These are phyloP conservation scores for Alternaria infectoria DNA, from an alignment of 2,329 filamentous ascomycete species.

Conservation along the genomic window DNA sequence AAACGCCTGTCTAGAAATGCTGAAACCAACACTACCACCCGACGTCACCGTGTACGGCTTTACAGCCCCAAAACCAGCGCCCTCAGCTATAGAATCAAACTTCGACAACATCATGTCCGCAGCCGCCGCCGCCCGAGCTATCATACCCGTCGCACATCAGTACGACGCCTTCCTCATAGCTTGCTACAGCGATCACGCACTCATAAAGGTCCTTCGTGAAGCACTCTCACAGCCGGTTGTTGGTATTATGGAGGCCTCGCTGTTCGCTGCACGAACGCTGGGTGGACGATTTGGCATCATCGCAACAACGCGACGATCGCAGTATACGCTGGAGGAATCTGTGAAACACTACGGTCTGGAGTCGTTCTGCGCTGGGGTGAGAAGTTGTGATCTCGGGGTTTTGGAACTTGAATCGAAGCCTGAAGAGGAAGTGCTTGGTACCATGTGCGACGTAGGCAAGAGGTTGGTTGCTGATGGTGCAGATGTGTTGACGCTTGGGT, in stretches of 20 bases:
- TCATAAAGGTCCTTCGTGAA: constrained; percentile 56
- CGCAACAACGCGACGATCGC: not conserved
- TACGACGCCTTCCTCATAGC: constrained; percentile 59
- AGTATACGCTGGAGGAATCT: not conserved
- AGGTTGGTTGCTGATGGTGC: constrained; percentile 51
- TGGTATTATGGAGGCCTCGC: constrained; percentile 59
- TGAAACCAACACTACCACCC: constrained; percentile 47
- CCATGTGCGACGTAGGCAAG: constrained; percentile 50
- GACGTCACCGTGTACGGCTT: constrained; percentile 58
- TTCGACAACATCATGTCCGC: constrained; percentile 60
- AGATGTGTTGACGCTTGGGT: constrained; percentile 55
- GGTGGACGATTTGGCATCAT: constrained; percentile 43
- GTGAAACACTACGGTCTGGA: constrained; percentile 48
- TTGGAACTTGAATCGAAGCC: constrained; percentile 54
- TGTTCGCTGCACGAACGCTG: constrained; percentile 59
- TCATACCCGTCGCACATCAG: constrained; percentile 51
- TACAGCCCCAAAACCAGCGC: constrained; percentile 57
- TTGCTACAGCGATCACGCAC: constrained; percentile 57
- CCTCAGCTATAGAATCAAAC: constrained; percentile 59
- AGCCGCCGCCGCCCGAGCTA: constrained; percentile 55
- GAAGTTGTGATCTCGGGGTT: constrained; percentile 52
- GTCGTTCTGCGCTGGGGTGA: constrained; percentile 53
- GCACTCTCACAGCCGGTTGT: constrained; percentile 54
- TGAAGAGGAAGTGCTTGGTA: constrained; percentile 47
- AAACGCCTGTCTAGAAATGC: not conserved